phyloP scores from a whole-genome alignment of 1,284 basidiomycete species.

The Cutaneotrichosporon dermatis region DNA sequence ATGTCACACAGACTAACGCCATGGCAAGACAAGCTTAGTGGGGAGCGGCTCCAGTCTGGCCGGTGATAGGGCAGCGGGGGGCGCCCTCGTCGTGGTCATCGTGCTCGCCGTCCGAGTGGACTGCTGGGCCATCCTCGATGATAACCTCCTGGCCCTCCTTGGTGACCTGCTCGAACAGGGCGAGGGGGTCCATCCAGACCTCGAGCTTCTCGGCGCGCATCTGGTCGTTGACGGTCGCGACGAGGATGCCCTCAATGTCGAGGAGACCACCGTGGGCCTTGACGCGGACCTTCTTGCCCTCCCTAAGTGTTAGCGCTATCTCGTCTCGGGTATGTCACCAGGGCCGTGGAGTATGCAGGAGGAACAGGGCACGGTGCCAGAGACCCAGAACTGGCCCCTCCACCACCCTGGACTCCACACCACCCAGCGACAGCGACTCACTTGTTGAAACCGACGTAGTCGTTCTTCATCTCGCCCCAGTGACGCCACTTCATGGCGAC shows the following conservation, averaged over 20 bases:
- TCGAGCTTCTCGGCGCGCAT: constrained; percentile 16
- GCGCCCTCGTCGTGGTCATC: neutral
- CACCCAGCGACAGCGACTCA: neutral
- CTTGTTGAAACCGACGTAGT: constrained; percentile 17
- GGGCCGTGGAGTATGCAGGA: neutral
- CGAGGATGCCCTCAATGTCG: constrained; percentile 12
- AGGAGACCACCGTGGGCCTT: constrained; percentile 16
- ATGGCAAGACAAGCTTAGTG: neutral
- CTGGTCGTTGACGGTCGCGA: constrained; percentile 15
- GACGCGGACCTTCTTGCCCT: constrained; percentile 17
- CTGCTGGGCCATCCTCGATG: constrained; percentile 5
- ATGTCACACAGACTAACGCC: no score
- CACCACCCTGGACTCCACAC: no score
- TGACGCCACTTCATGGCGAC: constrained; percentile 17
- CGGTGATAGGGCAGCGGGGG: neutral
- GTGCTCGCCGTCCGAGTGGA: neutral
- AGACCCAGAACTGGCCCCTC: no score
- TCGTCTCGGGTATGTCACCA: no score
- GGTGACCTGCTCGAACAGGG: constrained; percentile 16
- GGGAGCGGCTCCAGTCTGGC: neutral
- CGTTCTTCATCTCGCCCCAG: constrained; percentile 22
- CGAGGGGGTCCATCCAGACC: constrained; percentile 15
- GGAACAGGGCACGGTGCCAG: no score
- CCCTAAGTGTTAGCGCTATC: neutral
- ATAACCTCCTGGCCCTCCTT: constrained; percentile 12